Evolutionary conservation across 306 rosid genomes (phyloP).

Genomic region (Sesbania bispinosa): DNA sequence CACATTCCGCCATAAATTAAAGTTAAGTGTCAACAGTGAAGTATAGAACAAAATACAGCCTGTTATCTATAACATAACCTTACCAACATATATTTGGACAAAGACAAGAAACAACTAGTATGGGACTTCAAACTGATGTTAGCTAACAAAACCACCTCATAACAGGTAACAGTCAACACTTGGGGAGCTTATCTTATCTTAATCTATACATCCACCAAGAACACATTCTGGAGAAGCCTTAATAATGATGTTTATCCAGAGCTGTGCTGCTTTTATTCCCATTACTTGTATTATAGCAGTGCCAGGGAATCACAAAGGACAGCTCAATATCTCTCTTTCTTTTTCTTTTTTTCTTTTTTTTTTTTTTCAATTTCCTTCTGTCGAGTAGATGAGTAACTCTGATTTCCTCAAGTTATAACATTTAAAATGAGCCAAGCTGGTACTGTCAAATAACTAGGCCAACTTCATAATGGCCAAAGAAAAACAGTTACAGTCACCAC

Average conservation of each 20-base stretch:
- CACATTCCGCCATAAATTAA: not conserved
- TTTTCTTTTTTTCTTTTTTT: no score
- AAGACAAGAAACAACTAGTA: not conserved
- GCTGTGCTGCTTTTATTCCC: conserved; percentile 15
- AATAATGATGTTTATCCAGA: conserved; percentile 12
- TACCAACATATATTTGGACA: conserved; percentile 17
- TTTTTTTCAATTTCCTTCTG: not conserved
- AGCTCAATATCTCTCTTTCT: not conserved
- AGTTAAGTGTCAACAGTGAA: not conserved
- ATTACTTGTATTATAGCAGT: not conserved
- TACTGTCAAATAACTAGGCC: not conserved
- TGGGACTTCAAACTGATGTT: conserved; percentile 17
- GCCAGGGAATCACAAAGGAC: conserved; percentile 23
- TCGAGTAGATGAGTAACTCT: not conserved
- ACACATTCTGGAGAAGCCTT: conserved; percentile 9
- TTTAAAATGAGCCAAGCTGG: conserved; percentile 16
- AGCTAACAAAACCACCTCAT: conserved; percentile 18
- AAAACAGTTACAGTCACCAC: conserved; percentile 2
- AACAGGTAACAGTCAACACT: conserved; percentile 27
- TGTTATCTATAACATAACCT: conserved; percentile 25
- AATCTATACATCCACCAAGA: conserved; percentile 26
- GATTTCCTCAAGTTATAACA: not conserved
- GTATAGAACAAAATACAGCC: conserved; percentile 36
- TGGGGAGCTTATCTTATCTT: conserved; percentile 23
- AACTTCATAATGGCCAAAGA: conserved; percentile 17